phyloP scores from a whole-genome alignment of 352 stramenopile species.

The Phytophthora capsici region DNA sequence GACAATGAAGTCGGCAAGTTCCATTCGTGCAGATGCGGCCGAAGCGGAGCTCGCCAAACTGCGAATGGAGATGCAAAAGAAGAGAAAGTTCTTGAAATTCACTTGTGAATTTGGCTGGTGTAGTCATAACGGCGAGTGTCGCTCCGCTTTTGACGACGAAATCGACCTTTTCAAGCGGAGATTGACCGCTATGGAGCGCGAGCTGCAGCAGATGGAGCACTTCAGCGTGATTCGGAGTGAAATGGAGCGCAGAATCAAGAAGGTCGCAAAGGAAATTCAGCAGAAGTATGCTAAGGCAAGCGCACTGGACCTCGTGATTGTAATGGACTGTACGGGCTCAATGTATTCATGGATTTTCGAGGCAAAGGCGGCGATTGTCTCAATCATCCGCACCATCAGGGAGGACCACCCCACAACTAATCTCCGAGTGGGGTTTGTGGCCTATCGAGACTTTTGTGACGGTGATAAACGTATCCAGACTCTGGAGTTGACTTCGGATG shows the following conservation, averaged over 20 bases:
- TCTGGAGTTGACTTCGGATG: slow-evolving; percentile 26
- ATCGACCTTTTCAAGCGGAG: slow-evolving; percentile 1
- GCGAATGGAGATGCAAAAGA: not conserved
- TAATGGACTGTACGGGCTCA: slow-evolving; percentile 54
- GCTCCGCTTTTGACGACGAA: not conserved
- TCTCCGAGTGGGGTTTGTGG: slow-evolving; percentile 48
- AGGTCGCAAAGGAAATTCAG: slow-evolving; percentile 11
- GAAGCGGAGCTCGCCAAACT: slow-evolving; percentile 13
- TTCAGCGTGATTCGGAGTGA: slow-evolving; percentile 27
- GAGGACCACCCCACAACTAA: slow-evolving; percentile 23
- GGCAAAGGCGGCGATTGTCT: slow-evolving; percentile 35
- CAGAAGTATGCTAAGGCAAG: slow-evolving; percentile 24
- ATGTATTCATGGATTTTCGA: slow-evolving; percentile 43
- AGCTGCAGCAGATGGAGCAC: slow-evolving; percentile 16
- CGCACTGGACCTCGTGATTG: slow-evolving; percentile 48
- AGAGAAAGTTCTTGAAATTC: slow-evolving; percentile 15
- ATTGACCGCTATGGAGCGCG: slow-evolving; percentile 12
- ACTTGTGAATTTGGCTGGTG: slow-evolving; percentile 23
- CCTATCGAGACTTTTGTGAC: slow-evolving; percentile 52
- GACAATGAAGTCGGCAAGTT: slow-evolving; percentile 10
- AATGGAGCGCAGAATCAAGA: slow-evolving; percentile 25
- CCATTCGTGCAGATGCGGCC: slow-evolving; percentile 9
- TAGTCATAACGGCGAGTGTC: slow-evolving; percentile 7
- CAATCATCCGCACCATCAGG: slow-evolving; percentile 44
- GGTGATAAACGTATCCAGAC: slow-evolving; percentile 29